These are phyloP conservation scores for Beauveria australis DNA, from an alignment of 2,329 filamentous ascomycete species.

Conservation along the genomic window DNA sequence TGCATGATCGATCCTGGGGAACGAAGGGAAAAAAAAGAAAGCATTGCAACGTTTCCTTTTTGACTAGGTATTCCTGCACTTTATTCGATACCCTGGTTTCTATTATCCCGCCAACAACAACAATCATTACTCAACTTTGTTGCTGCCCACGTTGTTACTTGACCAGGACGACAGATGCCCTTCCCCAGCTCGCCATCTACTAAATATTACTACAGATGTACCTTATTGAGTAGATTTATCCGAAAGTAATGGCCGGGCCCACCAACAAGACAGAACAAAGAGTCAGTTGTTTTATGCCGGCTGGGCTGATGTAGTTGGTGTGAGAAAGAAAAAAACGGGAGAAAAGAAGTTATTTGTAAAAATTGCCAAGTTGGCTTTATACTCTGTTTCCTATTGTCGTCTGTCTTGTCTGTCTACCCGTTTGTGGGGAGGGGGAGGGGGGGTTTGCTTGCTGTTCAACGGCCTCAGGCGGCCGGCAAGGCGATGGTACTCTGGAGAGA, in stretches of 20 bases:
- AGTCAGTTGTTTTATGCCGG: not conserved
- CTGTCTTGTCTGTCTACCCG: not conserved
- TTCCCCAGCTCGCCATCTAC: no score
- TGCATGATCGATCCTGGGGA: conserved; percentile 6
- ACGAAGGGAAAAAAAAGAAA: not conserved
- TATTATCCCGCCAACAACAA: not conserved
- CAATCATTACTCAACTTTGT: no score
- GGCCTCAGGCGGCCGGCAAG: not conserved
- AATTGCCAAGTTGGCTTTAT: not conserved
- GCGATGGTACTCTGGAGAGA: not conserved
- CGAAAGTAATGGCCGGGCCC: not conserved
- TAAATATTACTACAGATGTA: no score
- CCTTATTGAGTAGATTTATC: not conserved
- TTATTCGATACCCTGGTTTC: not conserved
- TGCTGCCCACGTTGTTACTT: no score
- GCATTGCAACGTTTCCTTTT: not conserved
- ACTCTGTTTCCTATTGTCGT: not conserved
- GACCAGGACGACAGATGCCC: no score
- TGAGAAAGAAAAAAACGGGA: no score
- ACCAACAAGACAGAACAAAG: not conserved
- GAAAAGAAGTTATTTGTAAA: not conserved
- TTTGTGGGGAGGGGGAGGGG: not conserved
- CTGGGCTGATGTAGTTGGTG: not conserved
- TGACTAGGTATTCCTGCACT: conserved; percentile 4
- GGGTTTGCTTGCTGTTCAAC: not conserved